Evolutionary conservation across 2,329 filamentous ascomycete genomes (phyloP).

Genomic region (Cercospora berteroae): DNA sequence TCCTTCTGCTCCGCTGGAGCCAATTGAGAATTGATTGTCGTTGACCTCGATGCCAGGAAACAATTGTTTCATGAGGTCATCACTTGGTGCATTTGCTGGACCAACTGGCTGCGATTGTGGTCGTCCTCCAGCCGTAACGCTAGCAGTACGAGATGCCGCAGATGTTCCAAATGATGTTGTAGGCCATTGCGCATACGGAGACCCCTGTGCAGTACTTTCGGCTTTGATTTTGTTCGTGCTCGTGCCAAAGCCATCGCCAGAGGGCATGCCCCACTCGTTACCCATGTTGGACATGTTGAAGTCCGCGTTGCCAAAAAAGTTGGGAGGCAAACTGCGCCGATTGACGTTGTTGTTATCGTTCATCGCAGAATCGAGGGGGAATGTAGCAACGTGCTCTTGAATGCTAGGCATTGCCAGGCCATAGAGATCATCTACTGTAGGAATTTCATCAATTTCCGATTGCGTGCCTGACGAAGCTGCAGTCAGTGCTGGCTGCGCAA

Average conservation of each 20-base stretch:
- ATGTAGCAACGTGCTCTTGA: conserved; percentile 30
- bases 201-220: conserved; percentile 10
- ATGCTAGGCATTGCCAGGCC: conserved; percentile 35
- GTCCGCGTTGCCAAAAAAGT: conserved; percentile 34
- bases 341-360: conserved; percentile 25
- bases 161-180: conserved; percentile 20
- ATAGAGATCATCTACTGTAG: conserved; percentile 36
- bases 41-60: conserved; percentile 37
- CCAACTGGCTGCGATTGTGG: conserved; percentile 33
- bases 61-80: conserved; percentile 34
- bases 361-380: conserved; percentile 16
- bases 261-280: conserved; percentile 27
- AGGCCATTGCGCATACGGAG: conserved; percentile 27
- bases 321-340: conserved; percentile 35
- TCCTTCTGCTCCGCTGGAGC: conserved; percentile 14
- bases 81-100: conserved; percentile 30
- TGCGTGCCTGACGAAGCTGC: conserved; percentile 41
- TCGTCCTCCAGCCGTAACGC: conserved; percentile 21
- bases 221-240: conserved; percentile 20
- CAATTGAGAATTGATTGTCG: conserved; percentile 20
- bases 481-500: conserved; percentile 40
- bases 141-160: conserved; percentile 19
- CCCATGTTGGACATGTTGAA: conserved; percentile 22
- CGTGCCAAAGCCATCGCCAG: conserved; percentile 10
- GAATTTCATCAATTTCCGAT: conserved; percentile 40